Evolutionary conservation across 371 early-diverging fungal genomes (phyloP).

Genomic region (Rhizomucor pusillus): DNA sequence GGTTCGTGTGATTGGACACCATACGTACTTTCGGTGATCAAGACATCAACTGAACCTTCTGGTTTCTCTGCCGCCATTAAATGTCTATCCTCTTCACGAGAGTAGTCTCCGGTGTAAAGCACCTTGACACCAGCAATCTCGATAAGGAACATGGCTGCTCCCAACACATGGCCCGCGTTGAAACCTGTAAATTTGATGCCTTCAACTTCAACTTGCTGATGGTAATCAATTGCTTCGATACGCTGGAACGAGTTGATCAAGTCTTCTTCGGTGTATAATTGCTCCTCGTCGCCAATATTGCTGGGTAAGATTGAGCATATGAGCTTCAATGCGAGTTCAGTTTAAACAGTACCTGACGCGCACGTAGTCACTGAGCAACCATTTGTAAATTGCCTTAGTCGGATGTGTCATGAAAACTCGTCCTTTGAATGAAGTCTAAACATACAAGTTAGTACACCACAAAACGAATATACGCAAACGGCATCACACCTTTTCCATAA

Average conservation of each 20-base stretch:
- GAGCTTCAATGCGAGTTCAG: not conserved
- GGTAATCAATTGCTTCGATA: constrained; percentile 98
- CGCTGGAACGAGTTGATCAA: constrained; percentile 88
- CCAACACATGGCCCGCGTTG: constrained; percentile 99
- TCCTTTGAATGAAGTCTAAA: constrained; percentile 95
- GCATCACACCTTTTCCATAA: constrained; percentile 87
- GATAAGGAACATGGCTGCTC: constrained; percentile 99
- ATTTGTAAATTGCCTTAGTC: constrained; percentile 98
- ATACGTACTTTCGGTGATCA: constrained; percentile 99
- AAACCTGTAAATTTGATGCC: constrained; percentile 97
- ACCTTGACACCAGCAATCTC: constrained; percentile 96
- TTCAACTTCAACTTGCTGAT: constrained; percentile 95
- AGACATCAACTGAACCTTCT: constrained; percentile 83
- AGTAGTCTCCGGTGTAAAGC: constrained; percentile 99
- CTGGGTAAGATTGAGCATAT: constrained; percentile 29
- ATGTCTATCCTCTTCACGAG: constrained; percentile 99
- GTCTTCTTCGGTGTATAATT: constrained; percentile 96
- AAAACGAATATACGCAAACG: not conserved
- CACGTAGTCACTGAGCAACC: constrained; percentile 98
- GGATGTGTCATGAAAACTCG: constrained; percentile 99
- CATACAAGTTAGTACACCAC: not conserved
- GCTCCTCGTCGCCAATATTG: constrained; percentile 83
- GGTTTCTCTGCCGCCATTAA: constrained; percentile 99
- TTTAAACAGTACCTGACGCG: constrained; percentile 70
- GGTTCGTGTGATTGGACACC: constrained; percentile 99